Evolutionary conservation across 1,284 basidiomycete genomes (phyloP).

Genomic region (Melampsora occidentalis): DNA sequence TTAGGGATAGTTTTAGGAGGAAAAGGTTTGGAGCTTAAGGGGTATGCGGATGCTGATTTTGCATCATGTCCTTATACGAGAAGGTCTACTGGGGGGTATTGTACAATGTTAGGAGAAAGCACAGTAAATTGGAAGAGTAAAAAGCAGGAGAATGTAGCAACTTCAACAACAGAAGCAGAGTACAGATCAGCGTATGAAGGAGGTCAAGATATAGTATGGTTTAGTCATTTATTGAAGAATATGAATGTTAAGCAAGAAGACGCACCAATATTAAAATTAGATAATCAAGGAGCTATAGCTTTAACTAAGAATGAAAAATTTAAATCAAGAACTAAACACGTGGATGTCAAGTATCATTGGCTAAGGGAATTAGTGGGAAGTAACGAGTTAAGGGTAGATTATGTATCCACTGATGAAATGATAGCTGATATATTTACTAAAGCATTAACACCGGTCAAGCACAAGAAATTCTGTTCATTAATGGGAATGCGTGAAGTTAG

Average conservation of each 20-base stretch:
- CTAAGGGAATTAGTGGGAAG: background rate
- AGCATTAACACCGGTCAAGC: background rate
- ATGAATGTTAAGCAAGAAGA: background rate
- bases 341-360: background rate
- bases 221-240: background rate
- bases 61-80: background rate
- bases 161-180: background rate
- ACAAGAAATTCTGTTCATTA: background rate
- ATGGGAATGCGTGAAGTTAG: no score
- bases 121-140: background rate
- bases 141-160: background rate
- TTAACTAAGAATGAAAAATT: background rate
- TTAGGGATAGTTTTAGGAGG: background rate
- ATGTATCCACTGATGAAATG: conserved; percentile 13
- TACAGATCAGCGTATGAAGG: background rate
- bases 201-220: background rate
- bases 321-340: conserved; percentile 13
- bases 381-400: background rate
- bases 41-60: background rate
- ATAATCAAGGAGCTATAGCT: conserved; percentile 18
- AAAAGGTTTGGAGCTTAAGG: background rate
- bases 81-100: background rate
- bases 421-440: conserved; percentile 1
- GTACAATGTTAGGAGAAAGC: background rate
- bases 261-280: background rate